Conservation (phyloP, 306 rosid species). For the Rosa persica region DNA sequence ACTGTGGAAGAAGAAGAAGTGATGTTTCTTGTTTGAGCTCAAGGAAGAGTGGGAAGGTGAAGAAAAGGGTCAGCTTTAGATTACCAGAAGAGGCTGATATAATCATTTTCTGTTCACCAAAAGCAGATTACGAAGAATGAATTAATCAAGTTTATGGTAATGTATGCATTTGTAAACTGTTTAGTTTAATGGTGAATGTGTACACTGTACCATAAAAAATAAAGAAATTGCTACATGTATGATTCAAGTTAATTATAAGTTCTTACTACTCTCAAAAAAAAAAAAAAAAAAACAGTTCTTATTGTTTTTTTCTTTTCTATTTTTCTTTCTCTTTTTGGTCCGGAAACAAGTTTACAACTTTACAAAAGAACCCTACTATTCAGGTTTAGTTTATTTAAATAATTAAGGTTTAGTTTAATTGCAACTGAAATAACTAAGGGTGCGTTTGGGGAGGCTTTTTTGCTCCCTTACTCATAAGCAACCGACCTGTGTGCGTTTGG, state of each 20-base stretch:
- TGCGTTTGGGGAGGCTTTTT: too few relatives aligned
- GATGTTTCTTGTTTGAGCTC: conserved; percentile 24
- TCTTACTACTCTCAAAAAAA: too few relatives aligned
- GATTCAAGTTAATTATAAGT: background rate
- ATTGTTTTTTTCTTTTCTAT: too few relatives aligned
- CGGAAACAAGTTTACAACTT: background rate
- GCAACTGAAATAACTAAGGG: too few relatives aligned
- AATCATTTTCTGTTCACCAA: conserved; percentile 36
- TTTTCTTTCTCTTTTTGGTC: background rate
- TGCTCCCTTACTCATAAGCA: too few relatives aligned
- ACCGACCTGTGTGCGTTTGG: too few relatives aligned
- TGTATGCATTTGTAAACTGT: background rate
- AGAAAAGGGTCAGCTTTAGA: conserved; percentile 49
- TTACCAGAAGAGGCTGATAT: conserved; percentile 51
- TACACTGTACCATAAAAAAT: background rate
- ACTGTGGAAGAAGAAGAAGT: conserved; percentile 32
- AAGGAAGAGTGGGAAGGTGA: conserved; percentile 31
- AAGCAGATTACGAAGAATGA: conserved; percentile 16
- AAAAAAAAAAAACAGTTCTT: too few relatives aligned
- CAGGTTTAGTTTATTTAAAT: background rate
- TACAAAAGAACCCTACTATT: background rate
- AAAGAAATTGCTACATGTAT: background rate
- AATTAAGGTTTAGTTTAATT: too few relatives aligned
- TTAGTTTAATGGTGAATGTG: too few relatives aligned
- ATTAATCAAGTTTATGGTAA: background rate